Base-by-base conservation (phyloP, 768 basidiomycete species). In the Mycena latifolia region DNA sequence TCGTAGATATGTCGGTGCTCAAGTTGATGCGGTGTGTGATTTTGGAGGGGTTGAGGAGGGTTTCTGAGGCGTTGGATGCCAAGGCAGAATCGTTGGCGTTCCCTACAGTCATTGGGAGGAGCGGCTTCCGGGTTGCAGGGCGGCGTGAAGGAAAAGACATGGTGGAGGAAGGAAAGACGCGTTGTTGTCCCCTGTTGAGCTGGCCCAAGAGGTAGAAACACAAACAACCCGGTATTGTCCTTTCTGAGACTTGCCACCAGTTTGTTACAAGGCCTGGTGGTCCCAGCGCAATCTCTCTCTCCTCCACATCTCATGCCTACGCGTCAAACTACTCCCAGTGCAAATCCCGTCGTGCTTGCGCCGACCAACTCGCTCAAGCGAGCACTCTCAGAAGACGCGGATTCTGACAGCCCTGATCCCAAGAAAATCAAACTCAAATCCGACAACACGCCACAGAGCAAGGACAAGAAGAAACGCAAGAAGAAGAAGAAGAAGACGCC, bases 391-490 rank as follows among this genome's bases (percentile, higher is more conserved):
- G 78, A 80, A 47, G 65, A 70, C 47, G 66, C 41, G 27, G 69
- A 69, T 25, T 75, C 72, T 9, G 77, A 78, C 39, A 43, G 22
- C 15, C 51, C 62, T 43, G 74, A 75, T 33, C 14, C 65, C 22
- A 80, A 80, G 71, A 80, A 78, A 72, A 63, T 68, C 31, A 79
- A 72, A 69, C 75, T 70, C 56, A 75, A 76, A 53, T 66, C 70
- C 39, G 71, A 63, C 52, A 66, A 67, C 45, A 71, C 71, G 28
- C 69, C 55, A 41, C 77, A 72, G 43, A 69, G 72, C 22, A 77
- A 78, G 55, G 80, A 79, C 56, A 82, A 78, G 69, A 81, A 78
- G 73, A 80, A 76, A 69, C 81, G 78, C 64, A 81, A 74, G 70
- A 81, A 74, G 66, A 81, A 74, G 66, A 80, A 75, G 68, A 77